A percentile compares a stretch with the other conserved stretches of the same genome.
Conservation (phyloP, 345 rosid genomes). For the Syzygium aqueum region DNA sequence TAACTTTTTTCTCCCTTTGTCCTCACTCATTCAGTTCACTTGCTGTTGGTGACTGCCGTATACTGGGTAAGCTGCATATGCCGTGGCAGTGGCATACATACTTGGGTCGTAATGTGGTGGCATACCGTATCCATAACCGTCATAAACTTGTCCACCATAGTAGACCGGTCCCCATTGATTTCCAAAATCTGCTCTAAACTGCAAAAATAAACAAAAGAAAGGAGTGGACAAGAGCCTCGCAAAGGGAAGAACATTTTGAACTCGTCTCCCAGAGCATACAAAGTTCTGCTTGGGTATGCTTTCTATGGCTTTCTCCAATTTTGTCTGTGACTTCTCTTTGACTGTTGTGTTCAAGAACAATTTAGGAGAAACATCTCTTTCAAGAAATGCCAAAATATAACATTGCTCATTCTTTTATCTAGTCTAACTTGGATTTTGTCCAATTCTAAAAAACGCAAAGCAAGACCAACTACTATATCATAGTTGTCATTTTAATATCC, state of each 20-base stretch:
- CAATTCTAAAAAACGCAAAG: neutral
- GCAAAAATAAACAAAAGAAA: constrained; percentile 2
- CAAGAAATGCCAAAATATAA: neutral
- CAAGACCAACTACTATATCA: neutral
- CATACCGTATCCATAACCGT: constrained; percentile 74
- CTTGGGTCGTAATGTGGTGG: constrained; percentile 70
- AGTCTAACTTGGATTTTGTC: neutral
- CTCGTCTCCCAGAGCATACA: neutral
- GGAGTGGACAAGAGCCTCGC: neutral
- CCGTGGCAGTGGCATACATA: constrained; percentile 54
- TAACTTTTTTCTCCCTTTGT: neutral
- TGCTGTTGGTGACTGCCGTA: constrained; percentile 85
- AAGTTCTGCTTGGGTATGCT: neutral
- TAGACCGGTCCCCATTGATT: constrained; percentile 78
- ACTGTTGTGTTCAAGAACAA: neutral
- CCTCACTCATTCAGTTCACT: constrained; percentile 55
- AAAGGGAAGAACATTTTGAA: neutral
- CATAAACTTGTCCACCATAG: constrained; percentile 69
- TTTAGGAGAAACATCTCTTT: neutral
- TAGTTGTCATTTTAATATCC: neutral
- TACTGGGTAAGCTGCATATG: constrained; percentile 68
- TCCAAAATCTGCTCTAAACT: constrained; percentile 64
- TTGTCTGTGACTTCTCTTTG: neutral
- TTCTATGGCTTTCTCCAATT: neutral
- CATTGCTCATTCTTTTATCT: neutral